Evolutionary conservation across 1,284 basidiomycete species (phyloP), one percentile per base, ranked within the genome.

Genomic region (Malassezia obtusa): DNA sequence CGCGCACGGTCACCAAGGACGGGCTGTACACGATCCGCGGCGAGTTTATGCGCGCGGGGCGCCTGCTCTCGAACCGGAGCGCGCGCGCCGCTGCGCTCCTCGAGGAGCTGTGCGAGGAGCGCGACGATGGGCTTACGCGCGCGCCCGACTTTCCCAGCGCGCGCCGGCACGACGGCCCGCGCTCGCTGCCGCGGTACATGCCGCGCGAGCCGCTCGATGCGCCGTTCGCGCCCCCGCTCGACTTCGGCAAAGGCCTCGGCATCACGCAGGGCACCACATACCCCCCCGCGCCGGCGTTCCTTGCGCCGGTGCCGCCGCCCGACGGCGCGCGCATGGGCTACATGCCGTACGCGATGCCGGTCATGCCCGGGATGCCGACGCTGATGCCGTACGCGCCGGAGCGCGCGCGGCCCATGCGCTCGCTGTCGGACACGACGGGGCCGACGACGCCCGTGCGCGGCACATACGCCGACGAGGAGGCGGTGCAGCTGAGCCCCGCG

Each of bases 11-110:
- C 21, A 96, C 92, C 22, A 87, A 85, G 71, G 92, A 98, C 70
- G 92, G 92, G 1, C 79, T 96, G 46, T 95, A 95, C 74, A 89
- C 88, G 38, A 92, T 98, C 67, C 89, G 92, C 9, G 92, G 92
- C 45, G 92, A 96, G 77, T 94, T 96, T 74, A 95, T 95, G 88
- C 84, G 92, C 35, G 92, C 91, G 10, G 84, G 85, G 25, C 82
- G 90, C 44, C 67, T 75, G 32, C 61, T 77, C 2, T 52, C 61
- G 36, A 68, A 62, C 46, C 57, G 63, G 21, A 53, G 51, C 12
- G 60, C 61, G 24, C 63, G 67, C 19, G 62, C 67, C 24, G 60
- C 62, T 12, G 54, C 52, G 24, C 58, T 66, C 25, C 63, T 73
- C 22, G 64, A 60, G 11, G 69, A 73, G 49, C 61, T 73, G 21